Evolutionary conservation across 2,329 filamentous ascomycete species (phyloP).

Genomic region (Harringtonia lauricola): DNA sequence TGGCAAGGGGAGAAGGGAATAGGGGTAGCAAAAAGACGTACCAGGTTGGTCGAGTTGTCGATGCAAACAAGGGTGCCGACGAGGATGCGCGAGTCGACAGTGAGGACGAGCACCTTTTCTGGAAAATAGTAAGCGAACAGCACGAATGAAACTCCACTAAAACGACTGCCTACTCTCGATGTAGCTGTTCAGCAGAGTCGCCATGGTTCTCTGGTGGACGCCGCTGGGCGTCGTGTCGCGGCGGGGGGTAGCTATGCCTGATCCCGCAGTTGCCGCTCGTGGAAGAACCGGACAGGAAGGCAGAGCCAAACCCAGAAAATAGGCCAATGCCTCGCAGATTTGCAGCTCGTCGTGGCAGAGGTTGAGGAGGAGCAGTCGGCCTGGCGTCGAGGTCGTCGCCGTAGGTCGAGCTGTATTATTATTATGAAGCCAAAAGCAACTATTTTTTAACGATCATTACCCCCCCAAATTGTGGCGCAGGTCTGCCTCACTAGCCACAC

Average conservation of each 20-base stretch:
- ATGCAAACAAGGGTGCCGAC: conserved; percentile 74
- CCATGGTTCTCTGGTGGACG: conserved; percentile 9
- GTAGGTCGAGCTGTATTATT: too few relatives aligned
- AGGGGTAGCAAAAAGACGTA: conserved; percentile 18
- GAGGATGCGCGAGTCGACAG: conserved; percentile 80
- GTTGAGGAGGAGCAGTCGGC: neutral
- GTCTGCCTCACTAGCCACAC: neutral
- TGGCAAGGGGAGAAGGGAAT: neutral
- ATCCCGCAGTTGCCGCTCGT: too few relatives aligned
- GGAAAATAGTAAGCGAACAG: neutral
- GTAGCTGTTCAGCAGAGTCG: conserved; percentile 18
- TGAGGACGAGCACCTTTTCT: conserved; percentile 91
- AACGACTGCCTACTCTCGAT: conserved; percentile 17
- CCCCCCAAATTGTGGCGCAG: neutral
- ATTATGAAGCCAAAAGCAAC: neutral
- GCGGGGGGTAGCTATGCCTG: too few relatives aligned
- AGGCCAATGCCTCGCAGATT: neutral
- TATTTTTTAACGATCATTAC: neutral
- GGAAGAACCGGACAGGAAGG: neutral
- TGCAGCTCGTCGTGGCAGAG: neutral
- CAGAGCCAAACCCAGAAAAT: too few relatives aligned
- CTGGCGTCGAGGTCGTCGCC: too few relatives aligned
- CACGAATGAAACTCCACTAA: neutral
- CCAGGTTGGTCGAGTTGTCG: conserved; percentile 86
- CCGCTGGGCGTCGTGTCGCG: neutral